phyloP scores from a whole-genome alignment of 371 early-diverging fungal species.

The Mucor mucedo region DNA sequence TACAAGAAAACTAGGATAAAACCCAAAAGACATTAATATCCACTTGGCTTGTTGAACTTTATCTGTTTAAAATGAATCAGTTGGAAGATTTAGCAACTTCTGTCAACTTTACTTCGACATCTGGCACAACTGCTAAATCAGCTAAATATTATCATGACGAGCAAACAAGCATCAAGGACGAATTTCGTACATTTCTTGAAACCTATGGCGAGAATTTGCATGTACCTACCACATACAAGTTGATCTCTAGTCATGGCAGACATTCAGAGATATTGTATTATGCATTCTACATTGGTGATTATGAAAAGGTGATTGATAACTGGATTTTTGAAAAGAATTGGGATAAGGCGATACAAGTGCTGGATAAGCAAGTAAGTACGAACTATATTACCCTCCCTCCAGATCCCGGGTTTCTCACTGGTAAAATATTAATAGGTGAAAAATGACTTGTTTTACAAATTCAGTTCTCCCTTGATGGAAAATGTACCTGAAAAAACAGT shows the following conservation, averaged over 20 bases:
- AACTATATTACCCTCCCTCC: not conserved
- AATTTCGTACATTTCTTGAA: slow-evolving; percentile 74
- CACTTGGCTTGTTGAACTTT: slow-evolving; percentile 90
- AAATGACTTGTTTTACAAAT: slow-evolving; percentile 84
- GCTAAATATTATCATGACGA: slow-evolving; percentile 48
- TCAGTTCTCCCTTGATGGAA: slow-evolving; percentile 81
- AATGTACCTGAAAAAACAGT: slow-evolving; percentile 82
- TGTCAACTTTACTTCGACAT: slow-evolving; percentile 32
- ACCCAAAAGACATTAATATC: slow-evolving; percentile 83
- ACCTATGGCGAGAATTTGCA: slow-evolving; percentile 68
- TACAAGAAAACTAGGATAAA: slow-evolving; percentile 56
- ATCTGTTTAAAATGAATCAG: slow-evolving; percentile 75
- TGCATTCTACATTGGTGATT: slow-evolving; percentile 81
- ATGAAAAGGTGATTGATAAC: slow-evolving; percentile 78
- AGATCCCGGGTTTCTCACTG: too few species aligned
- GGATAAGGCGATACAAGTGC: slow-evolving; percentile 72
- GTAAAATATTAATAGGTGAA: slow-evolving; percentile 49
- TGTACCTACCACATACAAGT: slow-evolving; percentile 71
- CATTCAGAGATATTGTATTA: slow-evolving; percentile 76
- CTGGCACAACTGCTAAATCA: slow-evolving; percentile 17
- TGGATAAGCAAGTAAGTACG: slow-evolving; percentile 70
- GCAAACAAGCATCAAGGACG: slow-evolving; percentile 58
- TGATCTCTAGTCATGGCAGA: slow-evolving; percentile 87
- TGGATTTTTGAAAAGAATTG: slow-evolving; percentile 81
- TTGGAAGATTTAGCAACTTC: slow-evolving; percentile 67